These are phyloP conservation scores for Populus tremula DNA, from an alignment of 345 rosid genomes.

Conservation along the genomic window DNA sequence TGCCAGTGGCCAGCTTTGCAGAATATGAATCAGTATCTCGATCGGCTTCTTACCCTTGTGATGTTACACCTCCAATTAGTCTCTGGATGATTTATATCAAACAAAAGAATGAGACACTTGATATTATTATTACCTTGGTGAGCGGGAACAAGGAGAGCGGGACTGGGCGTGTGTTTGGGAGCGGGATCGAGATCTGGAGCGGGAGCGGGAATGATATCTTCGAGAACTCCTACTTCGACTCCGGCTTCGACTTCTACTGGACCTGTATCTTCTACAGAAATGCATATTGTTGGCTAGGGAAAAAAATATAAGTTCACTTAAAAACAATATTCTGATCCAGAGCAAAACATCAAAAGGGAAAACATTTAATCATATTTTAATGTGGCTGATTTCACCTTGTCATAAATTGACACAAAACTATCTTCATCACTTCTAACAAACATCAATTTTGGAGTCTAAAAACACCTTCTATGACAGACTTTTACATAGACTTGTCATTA, in stretches of 20 bases:
- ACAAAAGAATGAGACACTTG: background rate
- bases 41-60: constrained; percentile 64
- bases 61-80: constrained; percentile 8
- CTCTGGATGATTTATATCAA: background rate
- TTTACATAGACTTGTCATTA: background rate
- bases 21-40: constrained; percentile 50
- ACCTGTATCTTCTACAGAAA: constrained; percentile 33
- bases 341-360: background rate
- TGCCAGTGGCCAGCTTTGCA: background rate
- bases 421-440: background rate
- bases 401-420: background rate
- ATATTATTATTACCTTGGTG: constrained; percentile 57
- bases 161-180: constrained; percentile 6
- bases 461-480: background rate
- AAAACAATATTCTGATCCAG: background rate
- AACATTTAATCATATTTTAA: background rate
- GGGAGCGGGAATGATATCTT: constrained; percentile 42
- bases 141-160: constrained; percentile 40
- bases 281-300: background rate
- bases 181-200: constrained; percentile 19
- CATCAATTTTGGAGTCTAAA: background rate
- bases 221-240: constrained; percentile 60
- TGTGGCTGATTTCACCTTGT: background rate
- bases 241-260: constrained; percentile 48
- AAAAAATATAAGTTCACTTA: background rate